Evolutionary conservation across 2,329 filamentous ascomycete genomes (phyloP).

Genomic region (Pseudogymnoascus sp.): DNA sequence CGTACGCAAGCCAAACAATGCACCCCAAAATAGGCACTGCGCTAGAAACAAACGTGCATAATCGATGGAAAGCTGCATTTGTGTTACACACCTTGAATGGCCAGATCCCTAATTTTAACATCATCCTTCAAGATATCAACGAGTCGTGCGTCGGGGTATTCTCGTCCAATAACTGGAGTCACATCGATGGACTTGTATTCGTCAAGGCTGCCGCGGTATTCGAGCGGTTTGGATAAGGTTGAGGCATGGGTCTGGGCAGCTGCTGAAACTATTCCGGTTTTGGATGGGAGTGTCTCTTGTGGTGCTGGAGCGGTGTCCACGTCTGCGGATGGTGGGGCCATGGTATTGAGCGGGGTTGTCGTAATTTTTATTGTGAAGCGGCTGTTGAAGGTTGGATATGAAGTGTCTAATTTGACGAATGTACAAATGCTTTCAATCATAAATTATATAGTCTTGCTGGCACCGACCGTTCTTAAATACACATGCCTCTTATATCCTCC

Average conservation of each 20-base stretch:
- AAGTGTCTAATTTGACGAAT: background rate
- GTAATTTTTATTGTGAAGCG: background rate
- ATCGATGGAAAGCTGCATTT: background rate
- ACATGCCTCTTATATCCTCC: background rate
- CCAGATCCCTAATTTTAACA: slow-evolving; percentile 27
- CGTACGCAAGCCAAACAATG: no score
- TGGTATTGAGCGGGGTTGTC: slow-evolving; percentile 3
- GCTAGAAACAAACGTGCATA: background rate
- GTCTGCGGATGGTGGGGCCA: slow-evolving; percentile 26
- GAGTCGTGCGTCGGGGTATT: slow-evolving; percentile 34
- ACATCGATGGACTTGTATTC: slow-evolving; percentile 29
- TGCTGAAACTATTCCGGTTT: slow-evolving; percentile 16
- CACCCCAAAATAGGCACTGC: background rate
- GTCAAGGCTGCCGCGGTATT: slow-evolving; percentile 20
- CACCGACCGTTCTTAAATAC: background rate
- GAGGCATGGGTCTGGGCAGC: slow-evolving; percentile 15
- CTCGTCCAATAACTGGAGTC: slow-evolving; percentile 33
- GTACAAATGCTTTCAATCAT: background rate
- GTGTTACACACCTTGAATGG: slow-evolving; percentile 21
- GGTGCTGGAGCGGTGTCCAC: slow-evolving; percentile 18
- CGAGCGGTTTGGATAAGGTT: slow-evolving; percentile 19
- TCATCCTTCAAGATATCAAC: slow-evolving; percentile 28
- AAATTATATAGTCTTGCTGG: background rate
- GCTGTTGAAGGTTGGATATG: background rate
- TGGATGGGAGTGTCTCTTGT: background rate